Conservation (phyloP, 2,329 filamentous ascomycete genomes). For the Diaporthe sp. region DNA sequence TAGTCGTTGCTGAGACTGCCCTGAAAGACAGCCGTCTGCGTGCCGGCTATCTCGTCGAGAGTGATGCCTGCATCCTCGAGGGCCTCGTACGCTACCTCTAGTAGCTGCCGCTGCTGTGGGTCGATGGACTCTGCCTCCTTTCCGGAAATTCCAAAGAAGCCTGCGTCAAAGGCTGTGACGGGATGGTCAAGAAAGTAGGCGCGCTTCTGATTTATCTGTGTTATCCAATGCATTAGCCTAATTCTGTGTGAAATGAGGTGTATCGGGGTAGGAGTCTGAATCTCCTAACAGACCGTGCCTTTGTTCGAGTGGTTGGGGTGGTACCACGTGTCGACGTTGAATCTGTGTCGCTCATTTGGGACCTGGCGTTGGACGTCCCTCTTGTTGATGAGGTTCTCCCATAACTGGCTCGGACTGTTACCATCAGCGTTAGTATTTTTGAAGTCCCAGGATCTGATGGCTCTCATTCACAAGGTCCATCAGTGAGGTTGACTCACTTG, state of each 20-base stretch:
- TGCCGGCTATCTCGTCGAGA: conserved; percentile 48
- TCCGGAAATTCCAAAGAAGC: conserved; percentile 54
- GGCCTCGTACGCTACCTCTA: conserved; percentile 53
- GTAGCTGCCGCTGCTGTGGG: conserved; percentile 49
- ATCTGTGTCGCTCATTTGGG: conserved; percentile 48
- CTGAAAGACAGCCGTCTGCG: conserved; percentile 50
- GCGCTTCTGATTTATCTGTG: conserved; percentile 37
- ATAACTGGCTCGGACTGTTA: conserved; percentile 29
- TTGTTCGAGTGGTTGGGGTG: conserved; percentile 52
- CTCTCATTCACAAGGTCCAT: not conserved
- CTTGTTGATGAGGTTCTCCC: conserved; percentile 32
- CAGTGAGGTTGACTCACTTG: not conserved
- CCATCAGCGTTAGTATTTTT: not conserved
- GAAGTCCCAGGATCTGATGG: not conserved
- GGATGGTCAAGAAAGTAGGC: conserved; percentile 53
- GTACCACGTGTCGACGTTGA: conserved; percentile 51
- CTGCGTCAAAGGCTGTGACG: conserved; percentile 49
- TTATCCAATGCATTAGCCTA: not conserved
- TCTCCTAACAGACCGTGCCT: conserved; percentile 42
- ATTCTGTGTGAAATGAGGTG: conserved; percentile 48
- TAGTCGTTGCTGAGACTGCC: conserved; percentile 47
- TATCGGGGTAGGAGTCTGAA: not conserved
- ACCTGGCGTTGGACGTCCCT: conserved; percentile 42
- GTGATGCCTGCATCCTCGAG: conserved; percentile 52
- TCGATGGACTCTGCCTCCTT: conserved; percentile 54